Conservation (phyloP, 164 flowering plant species). For the Umbellularia californica region DNA sequence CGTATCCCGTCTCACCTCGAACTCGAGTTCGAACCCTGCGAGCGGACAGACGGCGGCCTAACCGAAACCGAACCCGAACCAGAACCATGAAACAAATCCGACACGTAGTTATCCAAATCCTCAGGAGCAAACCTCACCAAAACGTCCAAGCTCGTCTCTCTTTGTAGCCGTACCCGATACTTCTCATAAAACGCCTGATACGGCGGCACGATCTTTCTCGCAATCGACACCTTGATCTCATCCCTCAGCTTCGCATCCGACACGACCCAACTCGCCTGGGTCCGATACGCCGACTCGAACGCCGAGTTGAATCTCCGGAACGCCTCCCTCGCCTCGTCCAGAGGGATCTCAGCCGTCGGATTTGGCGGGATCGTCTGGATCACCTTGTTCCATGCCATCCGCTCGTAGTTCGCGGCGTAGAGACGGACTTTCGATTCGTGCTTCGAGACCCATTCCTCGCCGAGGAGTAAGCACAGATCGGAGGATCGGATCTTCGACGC, state of each 20-base stretch:
- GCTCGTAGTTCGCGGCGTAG: conserved; percentile 43
- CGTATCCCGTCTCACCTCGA: too few relatives aligned
- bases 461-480: conserved; percentile 45
- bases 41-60: background rate
- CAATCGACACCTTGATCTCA: conserved; percentile 43
- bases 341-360: conserved; percentile 23
- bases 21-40: background rate
- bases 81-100: conserved; percentile 53
- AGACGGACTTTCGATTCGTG: conserved; percentile 45
- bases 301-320: conserved; percentile 39
- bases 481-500: conserved; percentile 36
- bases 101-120: conserved; percentile 64
- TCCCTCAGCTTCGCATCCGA: conserved; percentile 47
- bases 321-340: conserved; percentile 27
- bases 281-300: conserved; percentile 44
- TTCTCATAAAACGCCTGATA: conserved; percentile 47
- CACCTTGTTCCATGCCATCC: conserved; percentile 52
- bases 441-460: conserved; percentile 47
- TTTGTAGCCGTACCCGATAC: conserved; percentile 14
- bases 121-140: conserved; percentile 60
- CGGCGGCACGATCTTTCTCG: conserved; percentile 28
- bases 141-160: conserved; percentile 16
- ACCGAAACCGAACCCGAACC: conserved; percentile 1
- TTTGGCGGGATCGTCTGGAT: conserved; percentile 31
- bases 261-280: conserved; percentile 38